Conservation (phyloP, 495 filamentous ascomycete genomes). For the Xylaria intraflava region DNA sequence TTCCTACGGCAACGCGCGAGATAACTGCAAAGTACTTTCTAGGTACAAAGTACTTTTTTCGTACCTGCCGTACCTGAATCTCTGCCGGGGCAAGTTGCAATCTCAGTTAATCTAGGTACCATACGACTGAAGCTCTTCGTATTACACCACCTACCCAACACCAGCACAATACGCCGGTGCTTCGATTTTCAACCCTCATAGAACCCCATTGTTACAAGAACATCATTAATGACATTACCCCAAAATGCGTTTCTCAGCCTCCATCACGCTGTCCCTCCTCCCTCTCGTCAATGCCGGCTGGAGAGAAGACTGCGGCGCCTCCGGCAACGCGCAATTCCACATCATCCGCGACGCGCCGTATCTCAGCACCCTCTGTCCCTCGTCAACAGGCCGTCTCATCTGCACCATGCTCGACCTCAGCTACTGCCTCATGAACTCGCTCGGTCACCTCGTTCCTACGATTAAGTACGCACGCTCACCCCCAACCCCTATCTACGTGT, state of each 20-base stretch:
- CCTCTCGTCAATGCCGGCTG: conserved; percentile 3
- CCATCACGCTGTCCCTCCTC: background rate
- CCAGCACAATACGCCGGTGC: too few relatives aligned
- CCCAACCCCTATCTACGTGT: background rate
- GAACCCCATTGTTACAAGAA: too few relatives aligned
- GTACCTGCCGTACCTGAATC: too few relatives aligned
- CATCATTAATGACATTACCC: too few relatives aligned
- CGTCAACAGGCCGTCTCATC: background rate
- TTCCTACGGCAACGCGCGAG: too few relatives aligned
- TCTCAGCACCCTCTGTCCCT: background rate
- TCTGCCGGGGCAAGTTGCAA: too few relatives aligned
- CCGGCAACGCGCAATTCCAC: conserved; percentile 8
- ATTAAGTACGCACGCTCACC: conserved; percentile 2
- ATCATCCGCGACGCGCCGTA: background rate
- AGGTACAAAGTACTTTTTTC: too few relatives aligned
- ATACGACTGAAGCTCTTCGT: too few relatives aligned
- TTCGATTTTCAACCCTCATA: too few relatives aligned
- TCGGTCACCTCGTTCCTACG: conserved; percentile 1
- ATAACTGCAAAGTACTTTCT: too few relatives aligned
- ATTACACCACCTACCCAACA: too few relatives aligned
- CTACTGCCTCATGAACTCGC: conserved; percentile 8
- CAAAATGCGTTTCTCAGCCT: background rate
- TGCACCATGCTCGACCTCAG: conserved; percentile 11
- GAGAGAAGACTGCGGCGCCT: conserved; percentile 2
- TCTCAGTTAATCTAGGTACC: too few relatives aligned